These are phyloP conservation scores for Excoecaria agallocha DNA, from an alignment of 345 rosid genomes.

Conservation along the genomic window DNA sequence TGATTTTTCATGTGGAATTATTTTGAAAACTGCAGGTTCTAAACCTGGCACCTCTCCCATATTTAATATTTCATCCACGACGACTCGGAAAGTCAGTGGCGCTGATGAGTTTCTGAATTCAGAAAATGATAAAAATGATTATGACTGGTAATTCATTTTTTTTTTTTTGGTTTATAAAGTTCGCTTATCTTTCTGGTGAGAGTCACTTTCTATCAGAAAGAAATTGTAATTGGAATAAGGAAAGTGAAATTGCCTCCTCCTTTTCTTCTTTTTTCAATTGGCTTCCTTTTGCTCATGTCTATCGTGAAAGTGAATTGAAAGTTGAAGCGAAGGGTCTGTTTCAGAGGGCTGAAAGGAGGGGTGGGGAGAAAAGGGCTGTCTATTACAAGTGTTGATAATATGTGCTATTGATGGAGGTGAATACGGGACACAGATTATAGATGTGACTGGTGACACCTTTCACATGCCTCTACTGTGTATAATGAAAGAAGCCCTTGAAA, in stretches of 20 bases:
- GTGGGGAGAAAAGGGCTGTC: background rate
- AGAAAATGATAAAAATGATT: slow-evolving; percentile 88
- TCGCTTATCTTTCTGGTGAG: background rate
- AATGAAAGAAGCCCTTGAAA: background rate
- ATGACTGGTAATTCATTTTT: slow-evolving; percentile 67
- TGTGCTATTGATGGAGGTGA: background rate
- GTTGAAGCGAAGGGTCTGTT: background rate
- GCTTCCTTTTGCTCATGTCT: background rate
- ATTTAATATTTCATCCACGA: slow-evolving; percentile 61
- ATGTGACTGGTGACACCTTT: background rate
- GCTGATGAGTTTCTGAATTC: slow-evolving; percentile 93
- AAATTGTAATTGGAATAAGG: background rate
- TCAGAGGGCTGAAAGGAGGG: background rate
- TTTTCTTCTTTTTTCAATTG: background rate
- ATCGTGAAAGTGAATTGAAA: background rate
- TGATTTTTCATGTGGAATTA: background rate
- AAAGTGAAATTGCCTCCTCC: background rate
- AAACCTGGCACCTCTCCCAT: slow-evolving; percentile 80
- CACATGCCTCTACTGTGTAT: background rate
- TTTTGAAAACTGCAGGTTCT: slow-evolving; percentile 48
- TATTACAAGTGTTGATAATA: background rate
- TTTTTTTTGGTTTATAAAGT: background rate
- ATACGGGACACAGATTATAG: background rate
- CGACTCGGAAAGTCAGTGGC: slow-evolving; percentile 54
- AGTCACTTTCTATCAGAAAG: background rate